These are phyloP conservation scores for Viola odorata DNA, from an alignment of 345 rosid species.

Conservation along the genomic window DNA sequence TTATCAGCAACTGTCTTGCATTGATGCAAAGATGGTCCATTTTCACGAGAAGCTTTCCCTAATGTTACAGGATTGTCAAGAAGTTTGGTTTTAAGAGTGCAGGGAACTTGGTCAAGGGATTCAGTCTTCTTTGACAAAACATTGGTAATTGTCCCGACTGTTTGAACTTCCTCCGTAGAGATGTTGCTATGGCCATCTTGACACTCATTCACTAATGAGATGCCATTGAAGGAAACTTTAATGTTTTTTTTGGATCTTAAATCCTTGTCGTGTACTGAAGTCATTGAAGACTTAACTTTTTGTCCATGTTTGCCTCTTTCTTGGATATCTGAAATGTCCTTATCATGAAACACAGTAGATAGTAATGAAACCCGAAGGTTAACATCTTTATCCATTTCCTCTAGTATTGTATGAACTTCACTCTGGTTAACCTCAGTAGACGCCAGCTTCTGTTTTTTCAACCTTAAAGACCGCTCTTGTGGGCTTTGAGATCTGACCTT, in stretches of 20 bases:
- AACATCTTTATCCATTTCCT: slow-evolving; percentile 14
- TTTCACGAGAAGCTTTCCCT: slow-evolving; percentile 21
- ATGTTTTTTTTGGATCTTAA: slow-evolving; percentile 13
- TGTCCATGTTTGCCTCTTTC: slow-evolving; percentile 13
- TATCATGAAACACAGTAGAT: slow-evolving; percentile 6
- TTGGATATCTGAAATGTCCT: slow-evolving; percentile 2
- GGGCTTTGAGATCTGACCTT: background rate
- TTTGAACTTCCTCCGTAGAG: background rate
- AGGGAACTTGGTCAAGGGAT: slow-evolving; percentile 14
- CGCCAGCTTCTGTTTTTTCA: slow-evolving; percentile 22
- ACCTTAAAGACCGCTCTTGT: slow-evolving; percentile 12
- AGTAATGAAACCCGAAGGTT: background rate
- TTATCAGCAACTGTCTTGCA: slow-evolving; percentile 26
- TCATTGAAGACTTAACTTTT: slow-evolving; percentile 19
- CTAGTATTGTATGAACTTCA: slow-evolving; percentile 12
- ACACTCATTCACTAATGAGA: slow-evolving; percentile 14
- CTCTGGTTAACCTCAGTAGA: slow-evolving; percentile 7
- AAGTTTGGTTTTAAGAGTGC: slow-evolving; percentile 12
- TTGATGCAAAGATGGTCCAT: slow-evolving; percentile 24
- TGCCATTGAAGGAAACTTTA: slow-evolving; percentile 21
- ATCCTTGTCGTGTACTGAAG: slow-evolving; percentile 18
- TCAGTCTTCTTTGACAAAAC: slow-evolving; percentile 13
- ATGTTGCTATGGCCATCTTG: slow-evolving; percentile 10
- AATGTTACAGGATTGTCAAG: slow-evolving; percentile 17
- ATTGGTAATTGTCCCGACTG: background rate